Percentiles rank a stretch among this genome's conserved stretches.
phyloP scores from a whole-genome alignment of 2,329 filamentous ascomycete genomes.

The Sarocladium brachiariae region DNA sequence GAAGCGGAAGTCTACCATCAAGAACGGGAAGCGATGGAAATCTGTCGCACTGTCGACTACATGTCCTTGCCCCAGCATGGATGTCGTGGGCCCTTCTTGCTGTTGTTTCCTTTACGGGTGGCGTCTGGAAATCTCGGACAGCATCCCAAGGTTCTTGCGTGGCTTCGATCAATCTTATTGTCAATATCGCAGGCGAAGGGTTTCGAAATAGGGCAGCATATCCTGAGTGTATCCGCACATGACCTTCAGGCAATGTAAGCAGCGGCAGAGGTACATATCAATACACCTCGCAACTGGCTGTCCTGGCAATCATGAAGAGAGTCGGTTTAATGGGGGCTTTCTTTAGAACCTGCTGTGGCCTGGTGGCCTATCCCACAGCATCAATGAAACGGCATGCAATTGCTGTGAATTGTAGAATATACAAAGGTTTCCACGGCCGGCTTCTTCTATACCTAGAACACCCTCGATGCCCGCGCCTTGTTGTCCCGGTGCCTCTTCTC shows the following conservation, averaged over 20 bases:
- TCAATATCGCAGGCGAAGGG: not conserved
- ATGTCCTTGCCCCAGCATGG: not conserved
- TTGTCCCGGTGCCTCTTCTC: constrained; percentile 62
- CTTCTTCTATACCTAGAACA: not conserved
- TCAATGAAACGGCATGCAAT: no score
- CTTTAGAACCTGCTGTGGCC: no score
- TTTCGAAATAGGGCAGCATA: not conserved
- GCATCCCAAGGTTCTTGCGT: not conserved
- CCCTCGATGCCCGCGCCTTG: constrained; percentile 42
- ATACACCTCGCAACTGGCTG: no score
- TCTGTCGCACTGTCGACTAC: not conserved
- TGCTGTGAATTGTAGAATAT: no score
- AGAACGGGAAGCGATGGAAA: not conserved
- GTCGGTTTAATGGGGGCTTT: no score
- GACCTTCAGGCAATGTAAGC: no score
- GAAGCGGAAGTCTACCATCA: no score
- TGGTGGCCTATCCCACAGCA: no score
- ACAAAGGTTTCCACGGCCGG: no score
- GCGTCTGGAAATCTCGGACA: not conserved
- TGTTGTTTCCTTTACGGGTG: constrained; percentile 1
- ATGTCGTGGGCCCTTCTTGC: not conserved
- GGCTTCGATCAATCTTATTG: not conserved
- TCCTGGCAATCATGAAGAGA: no score
- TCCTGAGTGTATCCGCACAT: not conserved
- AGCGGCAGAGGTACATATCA: no score